Conservation (phyloP, 1,139 yeast genomes). For the Lodderomyces jiufengensis region DNA sequence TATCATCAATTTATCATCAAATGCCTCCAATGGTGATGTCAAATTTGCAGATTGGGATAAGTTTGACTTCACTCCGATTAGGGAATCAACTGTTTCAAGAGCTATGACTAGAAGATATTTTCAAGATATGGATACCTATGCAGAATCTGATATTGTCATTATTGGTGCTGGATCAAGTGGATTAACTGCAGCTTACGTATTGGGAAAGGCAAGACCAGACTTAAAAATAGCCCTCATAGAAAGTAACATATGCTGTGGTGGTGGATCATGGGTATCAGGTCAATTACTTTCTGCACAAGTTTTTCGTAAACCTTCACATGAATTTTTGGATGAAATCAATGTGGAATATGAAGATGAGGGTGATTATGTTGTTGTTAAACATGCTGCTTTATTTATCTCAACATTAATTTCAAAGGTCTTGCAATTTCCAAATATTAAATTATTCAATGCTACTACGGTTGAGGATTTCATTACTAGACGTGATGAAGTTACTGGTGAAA, state of each 20-base stretch:
- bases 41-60: constrained; percentile 59
- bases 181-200: constrained; percentile 66
- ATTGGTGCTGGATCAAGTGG: constrained; percentile 83
- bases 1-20: constrained; percentile 12
- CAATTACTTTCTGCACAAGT: constrained; percentile 78
- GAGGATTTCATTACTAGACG: constrained; percentile 76
- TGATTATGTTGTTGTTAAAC: constrained; percentile 75
- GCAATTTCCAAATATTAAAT: constrained; percentile 68
- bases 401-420: constrained; percentile 69
- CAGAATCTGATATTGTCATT: constrained; percentile 72
- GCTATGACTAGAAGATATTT: constrained; percentile 80
- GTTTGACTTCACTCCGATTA: constrained; percentile 66
- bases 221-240: constrained; percentile 72
- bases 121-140: constrained; percentile 67
- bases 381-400: constrained; percentile 75
- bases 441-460: constrained; percentile 79
- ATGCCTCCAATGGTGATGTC: constrained; percentile 18
- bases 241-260: constrained; percentile 74
- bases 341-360: constrained; percentile 77
- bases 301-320: constrained; percentile 72
- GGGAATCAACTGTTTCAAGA: constrained; percentile 78
- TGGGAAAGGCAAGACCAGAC: constrained; percentile 75
- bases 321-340: constrained; percentile 61
- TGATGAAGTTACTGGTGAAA: constrained; percentile 50
- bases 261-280: constrained; percentile 76